Evolutionary conservation across 1,284 basidiomycete genomes (phyloP).

Genomic region (Microbotryum lychnidis-dioicae): DNA sequence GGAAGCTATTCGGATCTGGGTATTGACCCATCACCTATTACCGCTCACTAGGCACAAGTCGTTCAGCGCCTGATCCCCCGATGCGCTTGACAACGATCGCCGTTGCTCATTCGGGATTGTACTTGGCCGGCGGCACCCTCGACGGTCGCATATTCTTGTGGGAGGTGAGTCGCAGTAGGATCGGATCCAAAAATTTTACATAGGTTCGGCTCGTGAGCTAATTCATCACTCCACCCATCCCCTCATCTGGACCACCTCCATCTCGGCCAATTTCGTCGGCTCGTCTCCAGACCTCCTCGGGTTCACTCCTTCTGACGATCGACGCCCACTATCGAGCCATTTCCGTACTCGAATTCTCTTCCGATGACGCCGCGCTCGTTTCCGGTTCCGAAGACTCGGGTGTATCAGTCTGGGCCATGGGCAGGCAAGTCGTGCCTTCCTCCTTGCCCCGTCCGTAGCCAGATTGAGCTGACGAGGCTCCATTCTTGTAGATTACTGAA

Average conservation of each 20-base stretch:
- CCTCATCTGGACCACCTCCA: conserved; percentile 2
- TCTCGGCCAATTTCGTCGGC: conserved; percentile 10
- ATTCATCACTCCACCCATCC: conserved; percentile 12
- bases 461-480: not conserved
- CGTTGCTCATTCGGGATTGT: conserved; percentile 61
- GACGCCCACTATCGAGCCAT: conserved; percentile 91
- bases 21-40: too few species aligned
- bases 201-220: not conserved
- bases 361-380: conserved; percentile 68
- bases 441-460: conserved; percentile 19
- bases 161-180: conserved; percentile 56
- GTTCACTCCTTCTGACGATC: conserved; percentile 78
- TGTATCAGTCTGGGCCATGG: conserved; percentile 78
- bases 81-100: conserved; percentile 76
- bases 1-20: too few species aligned
- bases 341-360: conserved; percentile 70
- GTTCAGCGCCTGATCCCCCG: conserved; percentile 72
- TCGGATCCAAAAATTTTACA: too few species aligned
- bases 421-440: conserved; percentile 50
- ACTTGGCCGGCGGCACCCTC: conserved; percentile 76
- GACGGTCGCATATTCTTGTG: conserved; percentile 88
- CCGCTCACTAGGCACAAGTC: conserved; percentile 63
- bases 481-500: conserved; percentile 11
- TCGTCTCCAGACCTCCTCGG: conserved; percentile 64
- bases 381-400: conserved; percentile 84